Evolutionary conservation across 805 yeast species (phyloP), one percentile per base, ranked within the genome.

Genomic region (Saturnispora bothae): DNA sequence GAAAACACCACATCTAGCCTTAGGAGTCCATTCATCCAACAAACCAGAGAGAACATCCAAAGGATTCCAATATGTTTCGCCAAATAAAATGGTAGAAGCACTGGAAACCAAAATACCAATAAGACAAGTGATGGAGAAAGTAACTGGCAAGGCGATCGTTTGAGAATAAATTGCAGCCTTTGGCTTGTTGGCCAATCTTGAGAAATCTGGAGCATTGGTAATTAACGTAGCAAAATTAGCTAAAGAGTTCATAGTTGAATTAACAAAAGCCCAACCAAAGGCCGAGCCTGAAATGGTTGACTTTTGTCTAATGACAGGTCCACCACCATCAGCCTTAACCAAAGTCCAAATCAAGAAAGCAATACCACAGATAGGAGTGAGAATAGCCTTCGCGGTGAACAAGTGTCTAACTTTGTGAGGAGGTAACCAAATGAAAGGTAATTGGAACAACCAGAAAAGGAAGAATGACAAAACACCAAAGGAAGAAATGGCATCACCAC

Each of bases 151-250:
- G 2, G 89, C 66, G 28, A 80, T 51, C 31, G 67, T 52, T 56
- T 78, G 85, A 2, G 84, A 69, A 57, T 68, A 64, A n/a, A 64
- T 50, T 3, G 78, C 67, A 16, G 73, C 62, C 31, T 49, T 56
- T 36, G 69, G 65, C 17, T 73, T 76, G 45, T 66, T 70, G 8
- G 94, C 81, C 61, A 84, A 79, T 58, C 96, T 73, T 19, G 94
- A 70, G 59, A 85, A 85, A 64, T 85, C 96, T 2, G 95, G 94
- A 13, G 92, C 83, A 60, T 85, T 85, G 38, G 81, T 71, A 52
- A 86, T 81, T 51, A 85, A 68, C n/a, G 95, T 81, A 4, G 94
- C 92, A 53, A 85, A 85, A 60, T 84, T 85, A 20, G 94, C 83
- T 44, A 85, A 62, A 16, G 86, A 69, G 59, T 77, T 79, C 94